Conservation (phyloP, 176 grass and related monocot genomes). For the Microstegium vimineum region DNA sequence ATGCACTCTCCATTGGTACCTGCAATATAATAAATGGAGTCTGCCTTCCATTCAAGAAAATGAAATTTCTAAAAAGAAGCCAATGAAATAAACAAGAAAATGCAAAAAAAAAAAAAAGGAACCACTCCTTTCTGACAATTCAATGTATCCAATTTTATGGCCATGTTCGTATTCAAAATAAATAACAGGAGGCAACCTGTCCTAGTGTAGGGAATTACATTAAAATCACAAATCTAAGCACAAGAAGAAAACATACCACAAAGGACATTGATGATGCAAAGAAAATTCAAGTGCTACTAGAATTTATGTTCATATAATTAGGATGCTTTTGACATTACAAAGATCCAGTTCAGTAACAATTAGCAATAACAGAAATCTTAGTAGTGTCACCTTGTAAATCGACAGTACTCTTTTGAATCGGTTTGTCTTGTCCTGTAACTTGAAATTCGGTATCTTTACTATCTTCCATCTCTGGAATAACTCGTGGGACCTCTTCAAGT, state of each 20-base stretch:
- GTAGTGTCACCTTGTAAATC: constrained; percentile 24
- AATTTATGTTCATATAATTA: constrained; percentile 16
- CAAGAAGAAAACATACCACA: neutral
- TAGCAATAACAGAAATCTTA: neutral
- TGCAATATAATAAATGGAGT: neutral
- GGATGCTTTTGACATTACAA: neutral
- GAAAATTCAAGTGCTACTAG: neutral
- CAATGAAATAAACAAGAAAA: constrained; percentile 17
- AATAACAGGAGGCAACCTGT: neutral
- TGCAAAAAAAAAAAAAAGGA: neutral
- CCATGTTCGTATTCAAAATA: constrained; percentile 11
- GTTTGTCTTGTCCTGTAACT: constrained; percentile 24
- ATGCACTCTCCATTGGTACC: neutral
- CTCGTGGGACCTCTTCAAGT: constrained; percentile 68
- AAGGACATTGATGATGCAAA: constrained; percentile 5
- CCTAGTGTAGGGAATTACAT: neutral
- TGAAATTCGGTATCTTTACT: constrained; percentile 25
- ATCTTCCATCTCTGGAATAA: constrained; percentile 65
- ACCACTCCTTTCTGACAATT: neutral
- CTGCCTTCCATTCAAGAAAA: constrained; percentile 5
- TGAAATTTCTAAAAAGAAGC: neutral
- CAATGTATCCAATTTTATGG: neutral
- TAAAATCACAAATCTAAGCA: constrained; percentile 7
- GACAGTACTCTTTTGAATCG: constrained; percentile 35
- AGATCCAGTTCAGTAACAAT: neutral